These are phyloP conservation scores for Penicillium mononematosum DNA, from an alignment of 495 filamentous ascomycete species.

Conservation along the genomic window DNA sequence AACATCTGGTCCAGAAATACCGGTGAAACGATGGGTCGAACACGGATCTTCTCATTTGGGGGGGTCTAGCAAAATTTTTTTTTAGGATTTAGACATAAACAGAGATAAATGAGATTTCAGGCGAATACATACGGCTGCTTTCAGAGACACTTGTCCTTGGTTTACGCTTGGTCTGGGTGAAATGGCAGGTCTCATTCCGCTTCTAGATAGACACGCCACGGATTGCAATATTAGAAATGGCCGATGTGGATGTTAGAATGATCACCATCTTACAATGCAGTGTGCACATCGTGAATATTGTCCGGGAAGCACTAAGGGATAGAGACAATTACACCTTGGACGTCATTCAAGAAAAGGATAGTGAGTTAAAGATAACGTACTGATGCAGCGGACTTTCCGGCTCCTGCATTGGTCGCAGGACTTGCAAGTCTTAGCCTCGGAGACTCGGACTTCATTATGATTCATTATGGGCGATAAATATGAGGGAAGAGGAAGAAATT, in stretches of 20 bases:
- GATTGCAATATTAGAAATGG: neutral
- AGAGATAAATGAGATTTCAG: neutral
- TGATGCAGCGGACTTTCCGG: neutral
- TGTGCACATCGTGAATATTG: neutral
- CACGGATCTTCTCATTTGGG: too few species aligned
- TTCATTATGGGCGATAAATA: neutral
- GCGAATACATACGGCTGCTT: neutral
- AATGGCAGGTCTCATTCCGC: neutral
- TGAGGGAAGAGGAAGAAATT: too few species aligned
- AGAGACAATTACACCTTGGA: too few species aligned
- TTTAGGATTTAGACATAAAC: too few species aligned
- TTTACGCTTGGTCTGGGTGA: neutral
- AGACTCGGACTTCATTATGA: neutral
- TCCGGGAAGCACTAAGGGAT: too few species aligned
- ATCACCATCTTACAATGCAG: neutral
- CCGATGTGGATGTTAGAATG: neutral
- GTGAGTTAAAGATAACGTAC: neutral
- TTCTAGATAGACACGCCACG: neutral
- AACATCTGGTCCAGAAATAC: neutral
- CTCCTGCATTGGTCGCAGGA: conserved; percentile 2
- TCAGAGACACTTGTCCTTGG: neutral
- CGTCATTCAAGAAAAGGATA: too few species aligned
- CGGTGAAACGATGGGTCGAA: too few species aligned
- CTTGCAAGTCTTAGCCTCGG: neutral
- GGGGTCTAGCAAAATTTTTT: too few species aligned